Base-by-base conservation (phyloP, 2,329 filamentous ascomycete genomes). In the Ceratocystiopsis brevicomis region DNA sequence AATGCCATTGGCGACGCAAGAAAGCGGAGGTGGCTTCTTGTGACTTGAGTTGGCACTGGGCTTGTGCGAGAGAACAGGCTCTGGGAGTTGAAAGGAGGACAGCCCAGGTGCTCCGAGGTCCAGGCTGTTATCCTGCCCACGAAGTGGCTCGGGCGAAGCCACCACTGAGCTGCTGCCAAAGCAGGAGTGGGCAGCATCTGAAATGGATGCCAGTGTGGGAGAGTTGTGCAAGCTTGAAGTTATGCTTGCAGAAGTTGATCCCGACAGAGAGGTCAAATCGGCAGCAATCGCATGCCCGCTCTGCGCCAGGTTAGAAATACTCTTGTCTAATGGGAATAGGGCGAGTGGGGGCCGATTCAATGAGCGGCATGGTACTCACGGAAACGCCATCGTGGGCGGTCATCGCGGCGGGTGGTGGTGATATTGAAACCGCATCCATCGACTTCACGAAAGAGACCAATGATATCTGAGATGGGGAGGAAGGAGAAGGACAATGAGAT, bases 51-150 rank as follows among this genome's bases (percentile, higher is more conserved):
- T 75, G 48, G 63, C 61, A 54, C 75, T 77, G 6, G 73, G 68
- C 51, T 72, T 70, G 50, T 65, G 67, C 43, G 68, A 63, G 48
- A 83, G 61, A 39, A 81, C 65, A n/a, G 81, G 68, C 51, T 88
- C 83, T 33, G 82, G 81, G 38, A 90, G 70, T 53, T 81, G 72
- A 48, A 87, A 73, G 44, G 69, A 71, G 12, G 69, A 60, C 4
- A 68, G 63, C 21, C 66, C 56, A 32, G 62, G 60, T 42, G 64
- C 65, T 33, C 66, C 73, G 44, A 68, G 60, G 38, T 72, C 70
- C 48, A 67, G 64, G 34, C 25, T 30, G 10, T 30, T 8, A 9
- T 30, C 25, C 10, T 30, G 25, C 10, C 68, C 69, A 16, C 68
- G 66, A 43, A 69, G 63, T 39, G 68, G 66, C 51, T 84, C 78